A percentile compares a stretch with the other conserved stretches of the same genome.
phyloP scores from a whole-genome alignment of 805 yeast genomes.

The Saccharomycopsis capsularis region DNA sequence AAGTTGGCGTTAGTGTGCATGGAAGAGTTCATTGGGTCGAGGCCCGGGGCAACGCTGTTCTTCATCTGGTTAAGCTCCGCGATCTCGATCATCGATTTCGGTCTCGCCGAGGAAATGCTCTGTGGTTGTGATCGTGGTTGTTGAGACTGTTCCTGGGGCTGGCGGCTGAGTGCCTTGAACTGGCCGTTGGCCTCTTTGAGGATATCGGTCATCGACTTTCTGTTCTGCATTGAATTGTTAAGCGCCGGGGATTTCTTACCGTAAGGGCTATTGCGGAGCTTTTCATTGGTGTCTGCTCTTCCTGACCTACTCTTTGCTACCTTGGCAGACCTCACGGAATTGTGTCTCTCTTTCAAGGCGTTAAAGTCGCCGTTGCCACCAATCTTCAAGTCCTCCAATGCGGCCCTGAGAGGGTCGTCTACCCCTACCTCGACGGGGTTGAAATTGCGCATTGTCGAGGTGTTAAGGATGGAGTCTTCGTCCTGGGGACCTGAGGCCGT shows the following conservation, averaged over 20 bases:
- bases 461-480: conserved; percentile 21
- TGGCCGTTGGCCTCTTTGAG: background rate
- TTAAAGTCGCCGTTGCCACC: conserved; percentile 39
- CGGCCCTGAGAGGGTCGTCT: conserved; percentile 49
- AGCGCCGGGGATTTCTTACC: background rate
- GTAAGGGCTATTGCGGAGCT: background rate
- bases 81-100: conserved; percentile 22
- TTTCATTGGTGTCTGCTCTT: too few species aligned
- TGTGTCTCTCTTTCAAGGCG: conserved; percentile 31
- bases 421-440: conserved; percentile 22
- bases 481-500: background rate
- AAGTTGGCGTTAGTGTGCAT: conserved; percentile 5
- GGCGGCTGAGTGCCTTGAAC: background rate
- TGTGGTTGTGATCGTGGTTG: conserved; percentile 1
- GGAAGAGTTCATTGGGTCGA: background rate
- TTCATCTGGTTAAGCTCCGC: conserved; percentile 15
- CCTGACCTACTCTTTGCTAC: conserved; percentile 16
- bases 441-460: conserved; percentile 19
- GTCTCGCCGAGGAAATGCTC: conserved; percentile 5
- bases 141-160: conserved; percentile 1
- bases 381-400: conserved; percentile 38
- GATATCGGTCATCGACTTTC: conserved; percentile 11
- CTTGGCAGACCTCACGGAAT: conserved; percentile 24
- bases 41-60: background rate
- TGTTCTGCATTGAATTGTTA: background rate